Evolutionary conservation across 768 basidiomycete genomes (phyloP), one percentile per base, ranked within the genome.

Genomic region (Cystofilobasidium capitatum): DNA sequence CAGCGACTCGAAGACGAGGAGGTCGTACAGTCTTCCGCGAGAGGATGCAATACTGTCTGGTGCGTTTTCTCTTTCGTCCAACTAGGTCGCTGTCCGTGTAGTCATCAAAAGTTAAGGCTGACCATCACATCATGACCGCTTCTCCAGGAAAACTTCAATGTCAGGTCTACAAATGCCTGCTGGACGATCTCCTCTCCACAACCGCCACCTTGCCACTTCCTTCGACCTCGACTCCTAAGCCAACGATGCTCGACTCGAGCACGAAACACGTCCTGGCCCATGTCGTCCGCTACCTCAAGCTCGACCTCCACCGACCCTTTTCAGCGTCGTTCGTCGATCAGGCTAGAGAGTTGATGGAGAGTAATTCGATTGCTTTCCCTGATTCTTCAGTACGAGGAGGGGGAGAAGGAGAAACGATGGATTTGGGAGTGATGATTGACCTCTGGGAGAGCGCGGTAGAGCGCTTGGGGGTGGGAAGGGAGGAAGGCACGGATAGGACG

Each of bases 1-100:
- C 9, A 76, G 75, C 26, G 78, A 79, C 63, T 76, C 75, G 31
- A 79, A 79, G 58, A 78, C 78, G 16, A 64, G 78, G 16, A 71
- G 72, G 1, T 69, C 69, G 16, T 73, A 71, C 2, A 73, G 71
- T 2, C 39, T 78, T 26, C 78, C 78, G 0, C 60, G 64, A n/a
- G 73, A 74, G n/a, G 71, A 72, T 39, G 66, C 66, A 13, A 33
- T 49, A 16, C 35, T 62, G 0, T 12, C 66, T 1, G 66, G 66
- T 68, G 12, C 14, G 66, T 35, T 44, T n/a, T 65, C 40, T 17
- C 40, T 42, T 22, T 42, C 24, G 3, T n/a, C n/a, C n/a, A n/a
- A n/a, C n/a, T n/a, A n/a, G n/a, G n/a, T n/a, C n/a, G n/a, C n/a
- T n/a, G n/a, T n/a, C n/a, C n/a, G n/a, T n/a, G n/a, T n/a, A n/a